These are phyloP conservation scores for Cyclostephanos invisitatus DNA, from an alignment of 108 stramenopile species.

Conservation along the genomic window DNA sequence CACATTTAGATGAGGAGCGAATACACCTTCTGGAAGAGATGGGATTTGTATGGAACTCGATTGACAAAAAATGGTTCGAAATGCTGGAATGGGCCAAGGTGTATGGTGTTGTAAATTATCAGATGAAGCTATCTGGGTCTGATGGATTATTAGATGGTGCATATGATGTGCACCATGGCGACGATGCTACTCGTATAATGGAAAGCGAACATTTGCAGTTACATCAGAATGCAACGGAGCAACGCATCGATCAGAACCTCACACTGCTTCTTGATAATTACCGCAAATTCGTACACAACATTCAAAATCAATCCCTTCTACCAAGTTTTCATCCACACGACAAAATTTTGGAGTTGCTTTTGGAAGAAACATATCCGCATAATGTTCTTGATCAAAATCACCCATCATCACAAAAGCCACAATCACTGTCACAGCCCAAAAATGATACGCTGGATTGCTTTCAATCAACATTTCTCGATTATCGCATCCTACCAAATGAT, in stretches of 20 bases:
- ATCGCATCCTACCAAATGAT: conserved; percentile 38
- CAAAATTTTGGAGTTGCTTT: conserved; percentile 31
- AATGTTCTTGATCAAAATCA: conserved; percentile 18
- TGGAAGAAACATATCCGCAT: conserved; percentile 25
- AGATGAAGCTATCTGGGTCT: conserved; percentile 11
- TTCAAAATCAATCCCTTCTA: conserved; percentile 35
- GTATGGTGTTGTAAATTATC: conserved; percentile 37
- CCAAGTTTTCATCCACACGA: conserved; percentile 46
- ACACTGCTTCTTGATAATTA: conserved; percentile 36
- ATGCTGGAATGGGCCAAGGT: conserved; percentile 53
- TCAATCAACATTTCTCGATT: conserved; percentile 24
- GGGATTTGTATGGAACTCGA: conserved; percentile 44
- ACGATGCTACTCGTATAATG: neutral
- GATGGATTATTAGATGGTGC: neutral
- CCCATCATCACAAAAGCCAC: neutral
- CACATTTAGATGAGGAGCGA: conserved; percentile 42
- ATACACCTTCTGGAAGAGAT: conserved; percentile 36
- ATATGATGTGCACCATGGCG: neutral
- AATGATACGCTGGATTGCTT: neutral
- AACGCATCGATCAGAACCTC: conserved; percentile 9
- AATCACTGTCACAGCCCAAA: neutral
- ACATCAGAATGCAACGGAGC: neutral
- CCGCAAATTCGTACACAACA: conserved; percentile 30
- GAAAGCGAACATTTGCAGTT: neutral
- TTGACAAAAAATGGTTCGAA: conserved; percentile 46